phyloP scores from a whole-genome alignment of 306 rosid species.

The Purshia tridentata region DNA sequence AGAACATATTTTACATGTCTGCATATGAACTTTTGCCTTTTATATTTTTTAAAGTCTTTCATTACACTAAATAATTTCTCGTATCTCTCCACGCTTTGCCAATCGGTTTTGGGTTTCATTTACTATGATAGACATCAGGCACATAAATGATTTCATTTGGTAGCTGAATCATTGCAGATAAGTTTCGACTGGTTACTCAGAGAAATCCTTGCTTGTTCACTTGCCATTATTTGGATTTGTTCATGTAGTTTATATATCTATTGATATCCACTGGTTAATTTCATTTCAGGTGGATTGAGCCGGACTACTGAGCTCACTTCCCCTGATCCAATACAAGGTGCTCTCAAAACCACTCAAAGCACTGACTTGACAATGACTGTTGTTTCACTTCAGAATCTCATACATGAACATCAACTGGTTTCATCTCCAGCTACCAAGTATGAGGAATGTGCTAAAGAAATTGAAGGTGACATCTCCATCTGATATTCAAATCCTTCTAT shows the following conservation, averaged over 20 bases:
- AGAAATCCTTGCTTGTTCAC: too few relatives aligned
- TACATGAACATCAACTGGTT: slow-evolving; percentile 17
- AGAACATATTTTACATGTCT: not conserved
- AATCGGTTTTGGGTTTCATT: not conserved
- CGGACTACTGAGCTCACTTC: slow-evolving; percentile 18
- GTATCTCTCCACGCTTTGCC: too few relatives aligned
- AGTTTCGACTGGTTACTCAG: too few relatives aligned
- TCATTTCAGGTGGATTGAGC: slow-evolving; percentile 39
- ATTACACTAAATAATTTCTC: too few relatives aligned
- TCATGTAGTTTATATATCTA: not conserved
- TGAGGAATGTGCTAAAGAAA: slow-evolving; percentile 14
- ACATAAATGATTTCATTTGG: not conserved
- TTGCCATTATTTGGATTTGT: too few relatives aligned
- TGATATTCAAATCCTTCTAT: not conserved
- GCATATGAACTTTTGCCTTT: not conserved
- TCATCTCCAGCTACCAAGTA: slow-evolving; percentile 4
- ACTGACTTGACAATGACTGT: not conserved
- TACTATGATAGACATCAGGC: not conserved
- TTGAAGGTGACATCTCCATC: slow-evolving; percentile 10
- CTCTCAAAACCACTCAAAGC: slow-evolving; percentile 21
- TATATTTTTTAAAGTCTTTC: not conserved
- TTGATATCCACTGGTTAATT: not conserved
- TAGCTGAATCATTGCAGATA: not conserved
- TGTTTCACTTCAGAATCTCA: slow-evolving; percentile 16
- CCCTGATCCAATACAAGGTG: slow-evolving; percentile 1